phyloP scores from a whole-genome alignment of 1,284 basidiomycete genomes.

The Trichosporon sp. region DNA sequence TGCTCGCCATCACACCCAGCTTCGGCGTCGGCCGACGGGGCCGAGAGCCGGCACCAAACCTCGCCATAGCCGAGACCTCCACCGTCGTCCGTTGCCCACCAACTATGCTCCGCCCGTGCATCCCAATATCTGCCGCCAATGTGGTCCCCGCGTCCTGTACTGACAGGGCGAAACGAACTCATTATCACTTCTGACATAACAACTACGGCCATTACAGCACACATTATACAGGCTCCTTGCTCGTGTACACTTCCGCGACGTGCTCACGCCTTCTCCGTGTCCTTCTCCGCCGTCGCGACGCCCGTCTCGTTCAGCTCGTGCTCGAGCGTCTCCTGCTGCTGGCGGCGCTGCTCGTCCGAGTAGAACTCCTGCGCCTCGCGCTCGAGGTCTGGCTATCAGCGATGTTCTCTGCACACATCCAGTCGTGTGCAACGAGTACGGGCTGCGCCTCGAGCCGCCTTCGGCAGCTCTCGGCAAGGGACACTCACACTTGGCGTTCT shows the following conservation, averaged over 20 bases:
- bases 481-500: slow-evolving; percentile 23
- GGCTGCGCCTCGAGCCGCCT: no score
- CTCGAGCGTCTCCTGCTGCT: slow-evolving; percentile 5
- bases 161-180: no score
- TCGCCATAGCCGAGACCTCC: neutral
- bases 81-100: neutral
- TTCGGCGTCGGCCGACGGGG: neutral
- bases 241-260: neutral
- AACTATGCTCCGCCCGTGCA: neutral
- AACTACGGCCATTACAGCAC: neutral
- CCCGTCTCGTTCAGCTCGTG: neutral
- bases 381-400: slow-evolving; percentile 15
- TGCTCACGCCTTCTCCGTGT: neutral
- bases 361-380: slow-evolving; percentile 21
- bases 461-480: no score
- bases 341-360: slow-evolving; percentile 9
- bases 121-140: no score
- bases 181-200: neutral
- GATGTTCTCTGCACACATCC: neutral
- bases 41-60: neutral
- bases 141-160: no score
- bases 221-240: neutral
- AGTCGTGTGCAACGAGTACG: no score
- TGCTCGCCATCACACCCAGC: neutral
- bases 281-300: neutral